Base-by-base conservation (phyloP, 352 stramenopile species). In the Globisporangium parvum region DNA sequence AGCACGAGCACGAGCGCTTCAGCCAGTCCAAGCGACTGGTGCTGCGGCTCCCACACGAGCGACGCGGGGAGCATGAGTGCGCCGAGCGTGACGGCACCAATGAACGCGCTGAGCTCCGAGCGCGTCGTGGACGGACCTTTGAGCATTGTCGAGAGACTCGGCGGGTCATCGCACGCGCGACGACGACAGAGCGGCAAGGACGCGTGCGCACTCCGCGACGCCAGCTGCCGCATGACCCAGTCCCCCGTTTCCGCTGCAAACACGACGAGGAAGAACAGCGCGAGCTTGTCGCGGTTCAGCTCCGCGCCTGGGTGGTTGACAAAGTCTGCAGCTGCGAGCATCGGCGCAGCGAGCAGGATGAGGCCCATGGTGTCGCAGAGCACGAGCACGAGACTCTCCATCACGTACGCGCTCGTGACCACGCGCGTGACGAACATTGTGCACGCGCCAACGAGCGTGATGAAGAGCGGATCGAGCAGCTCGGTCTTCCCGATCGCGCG, bases 331-430 rank as follows among this genome's bases (percentile, higher is more conserved):
- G 73, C 69, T 20, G 68, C 57, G 28, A 79, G 64, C 54, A 83
- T 70, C 18, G 73, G 73, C 20, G 64, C 49, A 33, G 62, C 48
- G 54, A 72, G 39, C 40, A 47, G 5, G 17, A 59, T n/a, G 45
- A 83, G 62, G 0, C 71, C 73, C 5, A 80, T 60, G 17, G 67
- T 60, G 56, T 83, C 73, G 47, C 59, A 67, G 39, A 76, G 17
- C 26, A 83, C 63, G 24, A 73, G 49, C 39, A 83, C 45, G 52
- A 83, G 55, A 46, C 61, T 79, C 54, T 67, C 63, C 63, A 83
- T 69, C 21, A 83, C 73, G 20, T 65, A 57, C 44, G 75, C 73
- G 69, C 73, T 83, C 10, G 73, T 70, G n/a, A 80, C 63, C 23
- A 80, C 65, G 33, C 73, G 73, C 45, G 73, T 70, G 26, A 80